Conservation (phyloP, 495 filamentous ascomycete species). For the Lophiostoma macrostomum region DNA sequence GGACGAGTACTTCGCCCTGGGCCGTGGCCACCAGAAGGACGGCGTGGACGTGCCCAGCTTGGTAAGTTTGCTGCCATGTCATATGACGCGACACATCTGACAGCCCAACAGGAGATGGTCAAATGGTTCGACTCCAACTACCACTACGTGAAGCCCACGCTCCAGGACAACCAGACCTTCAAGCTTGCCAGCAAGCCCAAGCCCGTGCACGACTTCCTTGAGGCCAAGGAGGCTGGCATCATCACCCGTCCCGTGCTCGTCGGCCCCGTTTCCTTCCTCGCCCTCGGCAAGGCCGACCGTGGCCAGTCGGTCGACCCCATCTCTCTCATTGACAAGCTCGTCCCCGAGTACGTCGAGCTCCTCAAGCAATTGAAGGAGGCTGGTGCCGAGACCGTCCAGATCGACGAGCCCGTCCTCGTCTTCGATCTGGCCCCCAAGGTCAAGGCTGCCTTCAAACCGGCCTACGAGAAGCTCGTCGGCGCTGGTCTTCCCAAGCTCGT, state of each 20-base stretch:
- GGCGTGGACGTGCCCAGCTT: constrained; percentile 89
- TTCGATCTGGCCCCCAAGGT: constrained; percentile 81
- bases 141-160: constrained; percentile 99
- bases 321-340: constrained; percentile 81
- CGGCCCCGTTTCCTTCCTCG: constrained; percentile 94
- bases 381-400: constrained; percentile 92
- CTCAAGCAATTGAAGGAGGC: constrained; percentile 88
- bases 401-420: constrained; percentile 95
- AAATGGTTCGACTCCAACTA: constrained; percentile 99
- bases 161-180: constrained; percentile 94
- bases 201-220: constrained; percentile 87
- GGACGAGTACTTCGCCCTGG: constrained; percentile 99
- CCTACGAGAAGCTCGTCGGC: constrained; percentile 85
- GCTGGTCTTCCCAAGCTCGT: constrained; percentile 74
- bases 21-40: constrained; percentile 90
- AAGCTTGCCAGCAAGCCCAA: constrained; percentile 83
- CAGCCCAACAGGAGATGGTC: constrained; percentile 75
- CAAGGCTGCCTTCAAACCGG: constrained; percentile 96
- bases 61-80: constrained; percentile 40
- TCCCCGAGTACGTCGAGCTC: constrained; percentile 90
- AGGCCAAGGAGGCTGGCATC: constrained; percentile 96
- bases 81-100: not conserved
- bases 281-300: constrained; percentile 95
- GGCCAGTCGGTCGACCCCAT: constrained; percentile 88
- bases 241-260: constrained; percentile 88